Evolutionary conservation across 2,329 filamentous ascomycete species (phyloP).

Genomic region (Lasiodiplodia sp.): DNA sequence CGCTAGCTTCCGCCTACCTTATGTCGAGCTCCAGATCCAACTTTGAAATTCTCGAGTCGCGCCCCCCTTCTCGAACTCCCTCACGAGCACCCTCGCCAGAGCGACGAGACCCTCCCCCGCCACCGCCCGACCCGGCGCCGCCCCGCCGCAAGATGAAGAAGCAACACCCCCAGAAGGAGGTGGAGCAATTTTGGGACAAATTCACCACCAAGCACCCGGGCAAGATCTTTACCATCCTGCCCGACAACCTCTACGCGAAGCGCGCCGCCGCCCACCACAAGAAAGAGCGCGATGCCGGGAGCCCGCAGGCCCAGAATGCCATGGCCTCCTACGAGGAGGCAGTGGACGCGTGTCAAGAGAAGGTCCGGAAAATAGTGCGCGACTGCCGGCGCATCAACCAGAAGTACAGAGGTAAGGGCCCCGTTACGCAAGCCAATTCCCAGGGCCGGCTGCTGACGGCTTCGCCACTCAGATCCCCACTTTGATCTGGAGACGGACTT

Average conservation of each 20-base stretch:
- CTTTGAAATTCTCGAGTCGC: conserved; percentile 19
- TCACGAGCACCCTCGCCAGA: neutral
- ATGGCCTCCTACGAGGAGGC: conserved; percentile 76
- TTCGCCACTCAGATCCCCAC: conserved; percentile 64
- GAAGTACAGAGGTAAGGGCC: conserved; percentile 69
- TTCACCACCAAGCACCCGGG: conserved; percentile 73
- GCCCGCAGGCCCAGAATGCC: conserved; percentile 62
- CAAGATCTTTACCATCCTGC: conserved; percentile 74
- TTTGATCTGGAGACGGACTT: conserved; percentile 83
- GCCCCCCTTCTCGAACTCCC: conserved; percentile 44
- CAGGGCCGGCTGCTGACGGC: neutral
- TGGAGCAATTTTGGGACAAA: conserved; percentile 76
- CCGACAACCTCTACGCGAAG: conserved; percentile 68
- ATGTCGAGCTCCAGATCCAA: conserved; percentile 24
- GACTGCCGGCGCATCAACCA: conserved; percentile 79
- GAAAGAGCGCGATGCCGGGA: conserved; percentile 49
- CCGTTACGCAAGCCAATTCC: neutral
- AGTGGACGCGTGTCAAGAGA: conserved; percentile 69
- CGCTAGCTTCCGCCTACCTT: conserved; percentile 3
- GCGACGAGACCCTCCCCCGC: conserved; percentile 33
- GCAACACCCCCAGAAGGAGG: conserved; percentile 65
- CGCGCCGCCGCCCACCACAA: conserved; percentile 52
- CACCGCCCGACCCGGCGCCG: conserved; percentile 15
- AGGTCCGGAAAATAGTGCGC: conserved; percentile 62
- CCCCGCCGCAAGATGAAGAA: conserved; percentile 37